Evolutionary conservation across 768 basidiomycete species (phyloP).

Genomic region (Pisolithus orientalis): DNA sequence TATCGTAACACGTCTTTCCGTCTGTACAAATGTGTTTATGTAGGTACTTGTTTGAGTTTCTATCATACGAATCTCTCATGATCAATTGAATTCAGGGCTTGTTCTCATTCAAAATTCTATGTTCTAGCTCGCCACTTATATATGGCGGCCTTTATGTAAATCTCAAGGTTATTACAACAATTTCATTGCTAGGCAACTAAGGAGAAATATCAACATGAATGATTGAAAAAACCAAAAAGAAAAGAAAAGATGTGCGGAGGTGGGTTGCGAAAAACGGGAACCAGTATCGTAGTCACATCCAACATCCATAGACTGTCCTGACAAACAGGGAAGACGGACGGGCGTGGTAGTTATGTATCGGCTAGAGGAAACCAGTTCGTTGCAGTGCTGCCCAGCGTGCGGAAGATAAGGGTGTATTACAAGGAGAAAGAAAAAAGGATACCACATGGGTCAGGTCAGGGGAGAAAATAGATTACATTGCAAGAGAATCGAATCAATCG

Average conservation of each 20-base stretch:
- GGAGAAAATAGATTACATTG: neutral
- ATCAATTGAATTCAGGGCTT: too few relatives aligned
- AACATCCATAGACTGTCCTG: constrained; percentile 6
- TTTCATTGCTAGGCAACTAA: constrained; percentile 10
- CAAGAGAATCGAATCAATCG: neutral
- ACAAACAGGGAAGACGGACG: neutral
- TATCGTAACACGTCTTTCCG: neutral
- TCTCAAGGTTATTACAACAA: constrained; percentile 17
- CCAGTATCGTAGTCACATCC: constrained; percentile 6
- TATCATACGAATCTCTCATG: too few relatives aligned
- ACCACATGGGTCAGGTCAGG: neutral
- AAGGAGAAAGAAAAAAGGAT: neutral
- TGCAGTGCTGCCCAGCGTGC: neutral
- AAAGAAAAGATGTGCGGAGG: constrained; percentile 2
- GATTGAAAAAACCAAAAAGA: too few relatives aligned
- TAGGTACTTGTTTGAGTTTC: too few relatives aligned
- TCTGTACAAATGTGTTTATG: neutral
- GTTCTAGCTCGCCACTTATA: neutral
- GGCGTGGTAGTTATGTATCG: neutral
- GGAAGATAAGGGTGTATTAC: neutral
- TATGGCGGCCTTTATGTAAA: neutral
- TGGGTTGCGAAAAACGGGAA: neutral
- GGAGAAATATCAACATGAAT: constrained; percentile 3
- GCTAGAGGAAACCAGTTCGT: neutral
- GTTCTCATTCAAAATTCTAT: too few relatives aligned